Conservation (phyloP, 495 filamentous ascomycete species). For the Letharia columbiana region DNA sequence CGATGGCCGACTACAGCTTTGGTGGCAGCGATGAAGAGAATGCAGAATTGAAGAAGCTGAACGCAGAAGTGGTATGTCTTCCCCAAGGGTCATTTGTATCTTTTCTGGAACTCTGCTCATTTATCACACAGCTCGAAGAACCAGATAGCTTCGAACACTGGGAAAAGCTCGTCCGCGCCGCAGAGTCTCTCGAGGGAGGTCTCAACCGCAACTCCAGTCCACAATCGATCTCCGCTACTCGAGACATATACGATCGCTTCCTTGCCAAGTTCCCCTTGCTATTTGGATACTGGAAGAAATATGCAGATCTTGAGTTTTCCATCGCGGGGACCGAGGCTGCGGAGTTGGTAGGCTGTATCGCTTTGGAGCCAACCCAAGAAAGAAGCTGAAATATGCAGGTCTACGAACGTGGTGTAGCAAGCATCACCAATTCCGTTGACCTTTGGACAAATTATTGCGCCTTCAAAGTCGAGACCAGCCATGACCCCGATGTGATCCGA, state of each 20-base stretch:
- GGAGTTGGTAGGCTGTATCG: constrained; percentile 65
- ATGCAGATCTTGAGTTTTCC: constrained; percentile 94
- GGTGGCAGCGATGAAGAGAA: constrained; percentile 79
- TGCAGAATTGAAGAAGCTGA: constrained; percentile 70
- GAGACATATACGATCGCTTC: constrained; percentile 83
- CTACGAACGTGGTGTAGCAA: constrained; percentile 90
- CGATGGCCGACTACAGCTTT: constrained; percentile 55
- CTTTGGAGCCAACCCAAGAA: not conserved
- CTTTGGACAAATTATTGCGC: constrained; percentile 94
- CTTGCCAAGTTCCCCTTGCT: constrained; percentile 91
- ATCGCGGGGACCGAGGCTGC: constrained; percentile 95
- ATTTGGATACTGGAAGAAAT: constrained; percentile 99
- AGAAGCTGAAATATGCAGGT: constrained; percentile 46
- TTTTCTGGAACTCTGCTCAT: not conserved
- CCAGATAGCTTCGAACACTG: constrained; percentile 90
- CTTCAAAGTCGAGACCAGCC: constrained; percentile 95
- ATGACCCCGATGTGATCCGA: constrained; percentile 91
- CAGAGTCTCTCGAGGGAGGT: constrained; percentile 80
- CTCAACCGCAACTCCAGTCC: constrained; percentile 95
- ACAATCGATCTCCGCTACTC: constrained; percentile 76
- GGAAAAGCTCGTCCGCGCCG: constrained; percentile 82
- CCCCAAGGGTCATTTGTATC: not conserved
- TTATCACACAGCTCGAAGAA: constrained; percentile 47
- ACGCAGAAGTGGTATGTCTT: constrained; percentile 65
- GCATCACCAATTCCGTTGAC: constrained; percentile 87